Percentiles rank a stretch among this genome's conserved stretches.
Evolutionary conservation across 805 yeast species (phyloP).

Genomic region (Candida cerambycidarum): DNA sequence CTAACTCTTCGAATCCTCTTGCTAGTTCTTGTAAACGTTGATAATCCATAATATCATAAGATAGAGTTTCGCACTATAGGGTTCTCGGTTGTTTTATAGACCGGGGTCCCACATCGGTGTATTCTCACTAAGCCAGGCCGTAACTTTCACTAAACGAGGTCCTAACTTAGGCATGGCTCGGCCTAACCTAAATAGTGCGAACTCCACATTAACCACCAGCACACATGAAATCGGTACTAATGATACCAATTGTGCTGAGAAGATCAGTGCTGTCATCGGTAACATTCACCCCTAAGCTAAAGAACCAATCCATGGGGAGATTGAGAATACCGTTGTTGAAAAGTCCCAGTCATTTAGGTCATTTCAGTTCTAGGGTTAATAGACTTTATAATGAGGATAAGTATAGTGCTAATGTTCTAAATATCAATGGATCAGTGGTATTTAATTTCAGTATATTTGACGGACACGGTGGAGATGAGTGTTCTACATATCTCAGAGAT

Average conservation of each 20-base stretch:
- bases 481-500: conserved; percentile 58
- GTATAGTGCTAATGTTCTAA: conserved; percentile 63
- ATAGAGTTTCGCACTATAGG: too few species aligned
- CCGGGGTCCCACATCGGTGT: too few species aligned
- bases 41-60: conserved; percentile 1
- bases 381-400: conserved; percentile 81
- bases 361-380: conserved; percentile 71
- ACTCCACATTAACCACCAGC: too few species aligned
- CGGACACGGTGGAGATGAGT: conserved; percentile 90
- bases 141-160: too few species aligned
- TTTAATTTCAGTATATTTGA: conserved; percentile 81
- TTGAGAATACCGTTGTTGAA: conserved; percentile 57
- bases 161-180: too few species aligned
- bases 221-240: background rate
- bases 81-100: too few species aligned
- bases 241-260: background rate
- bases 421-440: conserved; percentile 22
- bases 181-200: too few species aligned
- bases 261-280: conserved; percentile 10
- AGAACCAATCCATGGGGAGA: conserved; percentile 19
- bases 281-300: conserved; percentile 14
- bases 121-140: too few species aligned
- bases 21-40: background rate
- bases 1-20: background rate
- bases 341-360: conserved; percentile 78